These are phyloP conservation scores for Candida morakotiae DNA, from an alignment of 805 yeast species.

Conservation along the genomic window DNA sequence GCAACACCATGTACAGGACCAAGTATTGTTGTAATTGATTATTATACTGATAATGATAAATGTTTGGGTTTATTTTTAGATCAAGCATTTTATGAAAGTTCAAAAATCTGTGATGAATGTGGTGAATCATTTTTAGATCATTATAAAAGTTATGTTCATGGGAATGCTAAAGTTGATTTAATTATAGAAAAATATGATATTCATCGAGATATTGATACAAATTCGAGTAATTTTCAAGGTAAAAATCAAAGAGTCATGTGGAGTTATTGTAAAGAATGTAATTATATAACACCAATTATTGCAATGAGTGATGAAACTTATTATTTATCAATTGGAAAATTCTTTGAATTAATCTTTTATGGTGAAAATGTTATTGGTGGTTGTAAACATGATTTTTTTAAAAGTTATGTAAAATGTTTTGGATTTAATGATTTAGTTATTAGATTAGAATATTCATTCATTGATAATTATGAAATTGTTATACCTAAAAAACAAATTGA, in stretches of 20 bases:
- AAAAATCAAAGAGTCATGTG: constrained; percentile 69
- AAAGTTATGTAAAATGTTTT: constrained; percentile 80
- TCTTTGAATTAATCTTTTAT: constrained; percentile 83
- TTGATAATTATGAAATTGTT: constrained; percentile 74
- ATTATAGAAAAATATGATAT: constrained; percentile 51
- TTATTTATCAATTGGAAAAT: constrained; percentile 91
- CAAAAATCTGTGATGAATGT: constrained; percentile 74
- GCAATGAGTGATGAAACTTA: constrained; percentile 85
- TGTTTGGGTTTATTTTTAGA: constrained; percentile 88
- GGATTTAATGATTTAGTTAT: constrained; percentile 77
- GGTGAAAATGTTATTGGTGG: constrained; percentile 31
- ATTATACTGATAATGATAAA: constrained; percentile 85
- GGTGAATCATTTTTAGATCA: constrained; percentile 69
- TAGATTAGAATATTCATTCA: constrained; percentile 68
- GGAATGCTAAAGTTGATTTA: constrained; percentile 76
- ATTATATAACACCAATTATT: constrained; percentile 66
- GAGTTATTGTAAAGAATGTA: constrained; percentile 85
- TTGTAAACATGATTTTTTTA: constrained; percentile 78
- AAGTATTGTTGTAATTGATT: constrained; percentile 75
- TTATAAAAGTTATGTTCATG: constrained; percentile 84
- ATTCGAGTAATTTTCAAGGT: constrained; percentile 17
- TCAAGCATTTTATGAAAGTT: constrained; percentile 64
- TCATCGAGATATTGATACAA: constrained; percentile 8
- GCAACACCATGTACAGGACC: constrained; percentile 96
- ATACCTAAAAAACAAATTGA: constrained; percentile 69